Conservation (phyloP, 2,329 filamentous ascomycete genomes). For the Xylariaceae sp. region DNA sequence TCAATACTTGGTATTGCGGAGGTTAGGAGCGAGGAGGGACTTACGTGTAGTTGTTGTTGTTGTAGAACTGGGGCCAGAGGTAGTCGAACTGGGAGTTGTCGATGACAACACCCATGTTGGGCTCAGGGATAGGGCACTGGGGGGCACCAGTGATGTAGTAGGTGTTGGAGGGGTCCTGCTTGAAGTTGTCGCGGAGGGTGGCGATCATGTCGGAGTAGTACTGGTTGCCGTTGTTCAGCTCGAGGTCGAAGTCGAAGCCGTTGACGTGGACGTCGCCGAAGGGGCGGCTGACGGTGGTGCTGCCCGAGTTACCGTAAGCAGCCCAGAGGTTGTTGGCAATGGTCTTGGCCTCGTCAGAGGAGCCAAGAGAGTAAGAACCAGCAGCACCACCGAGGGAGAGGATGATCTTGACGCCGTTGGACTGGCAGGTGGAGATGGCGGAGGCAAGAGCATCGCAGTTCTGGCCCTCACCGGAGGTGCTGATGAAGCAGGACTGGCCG, state of each 20-base stretch:
- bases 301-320: conserved; percentile 38
- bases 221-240: conserved; percentile 36
- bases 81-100: conserved; percentile 37
- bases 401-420: conserved; percentile 39
- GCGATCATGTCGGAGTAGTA: conserved; percentile 33
- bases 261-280: conserved; percentile 42
- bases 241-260: conserved; percentile 27
- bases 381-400: conserved; percentile 41
- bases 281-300: conserved; percentile 35
- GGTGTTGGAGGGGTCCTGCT: conserved; percentile 30
- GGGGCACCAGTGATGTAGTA: conserved; percentile 46
- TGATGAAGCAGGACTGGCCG: conserved; percentile 37
- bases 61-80: conserved; percentile 45
- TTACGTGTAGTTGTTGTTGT: conserved; percentile 36
- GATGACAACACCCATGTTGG: conserved; percentile 38
- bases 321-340: conserved; percentile 43
- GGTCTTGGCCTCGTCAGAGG: conserved; percentile 35
- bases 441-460: conserved; percentile 37
- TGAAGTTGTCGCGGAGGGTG: conserved; percentile 33
- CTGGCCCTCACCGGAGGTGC: conserved; percentile 30
- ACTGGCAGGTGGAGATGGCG: conserved; percentile 40
- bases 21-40: not conserved
- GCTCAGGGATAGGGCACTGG: conserved; percentile 42
- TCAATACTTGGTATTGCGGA: conserved; percentile 9
- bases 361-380: conserved; percentile 33